Evolutionary conservation across 371 early-diverging fungal genomes (phyloP), one percentile per base, ranked within the genome.

Genomic region (Cladochytrium tenue): DNA sequence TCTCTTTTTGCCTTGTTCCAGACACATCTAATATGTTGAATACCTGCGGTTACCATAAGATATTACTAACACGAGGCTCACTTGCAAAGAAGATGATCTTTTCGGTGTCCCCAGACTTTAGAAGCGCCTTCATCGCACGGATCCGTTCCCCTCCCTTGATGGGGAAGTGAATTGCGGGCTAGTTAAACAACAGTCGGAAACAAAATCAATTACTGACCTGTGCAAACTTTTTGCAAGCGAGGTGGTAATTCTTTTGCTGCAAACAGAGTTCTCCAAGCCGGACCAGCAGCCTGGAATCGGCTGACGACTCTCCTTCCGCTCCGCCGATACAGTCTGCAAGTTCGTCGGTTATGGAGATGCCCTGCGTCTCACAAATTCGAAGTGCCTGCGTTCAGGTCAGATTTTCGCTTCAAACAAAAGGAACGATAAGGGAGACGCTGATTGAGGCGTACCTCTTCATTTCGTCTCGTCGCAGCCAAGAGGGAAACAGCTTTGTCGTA

Each of bases 51-150:
- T n/a, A 36, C 34, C 10, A 64, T 60, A 30, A 51, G 27, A 17
- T 50, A 50, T 33, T 53, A 7, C 33, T 2, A 50, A 27, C n/a
- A n/a, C n/a, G n/a, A 27, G 0, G 60, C 69, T 51, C 68, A 80
- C 80, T 76, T 5, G 85, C 85, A 66, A 85, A 85, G 35, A 78
- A 79, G 5, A 85, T 76, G 36, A 85, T 82, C 55, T 78, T 67
- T 5, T 83, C 83, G 2, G 65, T 71, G 51, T 85, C 82, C 0
- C 81, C 82, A 4, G 79, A 76, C 53, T 77, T 72, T 26, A 83
- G 64, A 53, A 85, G 61, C 2, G 81, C 73, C 51, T 76, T 70
- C 76, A 85, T 79, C 10, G 85, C 85, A 23, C 73, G 69, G 10
- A 81, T 34, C n/a, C 76, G 63, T 28, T 85, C 81, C 0, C 85